Base-by-base conservation (phyloP, 2,329 filamentous ascomycete genomes). In the Apiospora malaysiana region DNA sequence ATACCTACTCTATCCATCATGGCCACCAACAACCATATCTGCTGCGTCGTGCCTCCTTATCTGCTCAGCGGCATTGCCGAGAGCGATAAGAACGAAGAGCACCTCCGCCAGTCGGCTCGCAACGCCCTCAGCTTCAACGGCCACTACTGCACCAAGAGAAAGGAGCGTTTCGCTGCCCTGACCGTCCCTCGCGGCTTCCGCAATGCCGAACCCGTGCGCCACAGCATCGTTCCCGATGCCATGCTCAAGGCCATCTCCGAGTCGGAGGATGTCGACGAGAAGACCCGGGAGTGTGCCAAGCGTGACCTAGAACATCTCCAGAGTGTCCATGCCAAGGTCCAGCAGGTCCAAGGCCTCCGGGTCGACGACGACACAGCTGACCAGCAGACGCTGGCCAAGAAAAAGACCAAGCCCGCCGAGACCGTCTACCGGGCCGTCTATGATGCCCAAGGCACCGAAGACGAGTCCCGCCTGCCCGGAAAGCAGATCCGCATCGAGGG, bases 41-140 rank as follows among this genome's bases (percentile, higher is more conserved):
- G 83, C 76, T 82, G 78, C 71, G 81, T 85, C 70, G 81, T 86
- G 5, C 85, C 85, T 25, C 85, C 85, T 25, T 83, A 87, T 70
- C 79, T 87, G 14, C 80, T 87, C 27, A 78, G 76, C 43, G 80
- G 79, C 69, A 85, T 87, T 68, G 82, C 82, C 45, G 78, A 83
- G 10, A 79, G 77, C 66, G 82, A 81, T 47, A 73, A 79, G 71
- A 84, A 84, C 47, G 76, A 81, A 2, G 78, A 82, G 2, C 71
- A 75, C 5, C 75, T 82, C 46, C 81, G 83, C 32, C 71, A 79
- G 43, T 77, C 80, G 8, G 85, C 85, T 37, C 77, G 74, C 12
- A 71, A 74, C 23, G 81, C 80, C 1, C 79, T 86, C 21, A 72
- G 75, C 10, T 77, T 80, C 40, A 80, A 81, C 68, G 79, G 81